Percentiles rank a stretch among this genome's conserved stretches.
Conservation (phyloP, 768 basidiomycete genomes). For the Kwoniella sp. region DNA sequence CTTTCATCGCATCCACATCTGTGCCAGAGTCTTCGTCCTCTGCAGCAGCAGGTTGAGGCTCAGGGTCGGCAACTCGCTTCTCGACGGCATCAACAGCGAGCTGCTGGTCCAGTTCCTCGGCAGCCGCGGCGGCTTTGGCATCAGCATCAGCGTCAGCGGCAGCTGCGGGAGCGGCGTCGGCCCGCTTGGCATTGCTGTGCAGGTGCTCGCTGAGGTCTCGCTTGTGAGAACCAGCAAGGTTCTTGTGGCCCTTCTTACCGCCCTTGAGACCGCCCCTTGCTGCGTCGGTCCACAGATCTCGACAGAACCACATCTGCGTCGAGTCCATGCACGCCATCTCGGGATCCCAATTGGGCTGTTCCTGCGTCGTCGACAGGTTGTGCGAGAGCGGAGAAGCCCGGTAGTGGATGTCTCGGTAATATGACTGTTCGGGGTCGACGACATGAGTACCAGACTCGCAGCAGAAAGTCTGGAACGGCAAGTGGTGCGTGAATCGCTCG, state of each 20-base stretch:
- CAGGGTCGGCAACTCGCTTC: slow-evolving; percentile 17
- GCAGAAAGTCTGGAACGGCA: slow-evolving; percentile 98
- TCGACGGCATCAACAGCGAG: slow-evolving; percentile 19
- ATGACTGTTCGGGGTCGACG: slow-evolving; percentile 91
- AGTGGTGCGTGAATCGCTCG: slow-evolving; percentile 80
- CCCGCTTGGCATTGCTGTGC: slow-evolving; percentile 1
- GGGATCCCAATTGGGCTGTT: slow-evolving; percentile 67
- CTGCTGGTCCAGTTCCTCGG: slow-evolving; percentile 5
- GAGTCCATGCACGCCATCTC: slow-evolving; percentile 92
- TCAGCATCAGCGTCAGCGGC: not conserved
- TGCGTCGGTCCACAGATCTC: slow-evolving; percentile 91
- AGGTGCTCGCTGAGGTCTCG: slow-evolving; percentile 29
- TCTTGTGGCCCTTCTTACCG: slow-evolving; percentile 46
- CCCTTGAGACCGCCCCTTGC: slow-evolving; percentile 68
- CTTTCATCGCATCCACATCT: slow-evolving; percentile 54
- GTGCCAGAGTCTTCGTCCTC: slow-evolving; percentile 54
- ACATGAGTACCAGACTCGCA: slow-evolving; percentile 98
- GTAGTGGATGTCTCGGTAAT: slow-evolving; percentile 86
- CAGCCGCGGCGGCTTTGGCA: slow-evolving; percentile 1
- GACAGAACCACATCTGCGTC: slow-evolving; percentile 96
- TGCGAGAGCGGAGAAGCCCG: slow-evolving; percentile 79
- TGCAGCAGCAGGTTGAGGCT: slow-evolving; percentile 3
- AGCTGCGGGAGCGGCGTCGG: not conserved
- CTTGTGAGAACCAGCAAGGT: slow-evolving; percentile 39
- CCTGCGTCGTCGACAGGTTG: slow-evolving; percentile 66